phyloP scores from a whole-genome alignment of 768 basidiomycete species.

The Pulveroboletus sp. region DNA sequence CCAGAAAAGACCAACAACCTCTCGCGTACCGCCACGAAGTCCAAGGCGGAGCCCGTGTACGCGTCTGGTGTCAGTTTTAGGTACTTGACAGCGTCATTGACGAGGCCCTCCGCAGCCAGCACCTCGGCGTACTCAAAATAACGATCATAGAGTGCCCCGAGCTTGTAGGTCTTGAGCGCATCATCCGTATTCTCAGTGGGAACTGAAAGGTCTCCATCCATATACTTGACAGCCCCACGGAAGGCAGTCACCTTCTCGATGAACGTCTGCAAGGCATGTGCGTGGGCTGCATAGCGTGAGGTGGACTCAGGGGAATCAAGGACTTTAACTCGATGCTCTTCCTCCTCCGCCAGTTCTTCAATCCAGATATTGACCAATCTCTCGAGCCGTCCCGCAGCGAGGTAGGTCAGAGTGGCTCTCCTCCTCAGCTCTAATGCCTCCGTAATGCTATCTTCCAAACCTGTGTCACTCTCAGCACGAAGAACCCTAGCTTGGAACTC shows the following conservation, averaged over 20 bases:
- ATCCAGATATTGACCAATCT: slow-evolving; percentile 87
- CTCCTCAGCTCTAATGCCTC: slow-evolving; percentile 54
- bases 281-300: slow-evolving; percentile 74
- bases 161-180: slow-evolving; percentile 63
- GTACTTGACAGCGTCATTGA: slow-evolving; percentile 76
- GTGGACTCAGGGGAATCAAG: slow-evolving; percentile 36
- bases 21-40: slow-evolving; percentile 42
- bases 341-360: slow-evolving; percentile 86
- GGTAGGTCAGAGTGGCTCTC: slow-evolving; percentile 89
- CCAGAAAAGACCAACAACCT: slow-evolving; percentile 41
- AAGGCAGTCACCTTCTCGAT: slow-evolving; percentile 97
- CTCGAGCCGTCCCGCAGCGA: slow-evolving; percentile 87
- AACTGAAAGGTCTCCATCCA: slow-evolving; percentile 61
- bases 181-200: slow-evolving; percentile 36
- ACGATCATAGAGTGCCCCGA: slow-evolving; percentile 81
- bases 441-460: slow-evolving; percentile 34
- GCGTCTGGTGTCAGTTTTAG: slow-evolving; percentile 72
- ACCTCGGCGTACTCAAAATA: slow-evolving; percentile 96
- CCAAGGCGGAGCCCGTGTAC: slow-evolving; percentile 59
- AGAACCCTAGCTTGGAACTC: slow-evolving; percentile 76
- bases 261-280: slow-evolving; percentile 84
- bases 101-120: slow-evolving; percentile 83
- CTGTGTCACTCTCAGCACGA: slow-evolving; percentile 45
- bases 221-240: slow-evolving; percentile 77
- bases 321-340: slow-evolving; percentile 45